A percentile compares a stretch with the other conserved stretches of the same genome.
Conservation (phyloP, 805 yeast species). For the Myxozyma lipomycoides region DNA sequence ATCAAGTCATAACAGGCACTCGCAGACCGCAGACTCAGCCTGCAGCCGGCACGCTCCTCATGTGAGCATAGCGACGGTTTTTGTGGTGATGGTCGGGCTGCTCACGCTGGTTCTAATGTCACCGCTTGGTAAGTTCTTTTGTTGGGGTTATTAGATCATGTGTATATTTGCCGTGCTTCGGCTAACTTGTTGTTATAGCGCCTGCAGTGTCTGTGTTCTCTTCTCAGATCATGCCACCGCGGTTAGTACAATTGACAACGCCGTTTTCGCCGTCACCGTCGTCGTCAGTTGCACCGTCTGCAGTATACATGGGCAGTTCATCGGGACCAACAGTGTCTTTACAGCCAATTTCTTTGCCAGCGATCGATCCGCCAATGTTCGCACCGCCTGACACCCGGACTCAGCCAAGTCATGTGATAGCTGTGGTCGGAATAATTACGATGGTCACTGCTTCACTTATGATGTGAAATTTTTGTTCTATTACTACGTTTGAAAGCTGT, state of each 20-base stretch:
- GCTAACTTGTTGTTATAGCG: no score
- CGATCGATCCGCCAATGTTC: constrained; percentile 23
- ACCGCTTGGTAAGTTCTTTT: neutral
- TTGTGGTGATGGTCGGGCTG: neutral
- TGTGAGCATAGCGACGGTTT: neutral
- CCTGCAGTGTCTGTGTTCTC: neutral
- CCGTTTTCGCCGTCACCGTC: neutral
- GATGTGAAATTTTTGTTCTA: constrained; percentile 20
- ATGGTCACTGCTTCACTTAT: constrained; percentile 22
- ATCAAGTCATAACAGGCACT: neutral
- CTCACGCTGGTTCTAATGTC: neutral
- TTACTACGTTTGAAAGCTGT: neutral
- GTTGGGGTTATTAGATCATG: no score
- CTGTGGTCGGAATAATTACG: constrained; percentile 24
- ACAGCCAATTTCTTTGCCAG: neutral
- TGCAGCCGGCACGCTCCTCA: no score
- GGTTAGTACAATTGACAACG: neutral
- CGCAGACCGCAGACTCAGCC: no score
- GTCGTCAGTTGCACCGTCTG: neutral
- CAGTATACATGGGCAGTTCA: neutral
- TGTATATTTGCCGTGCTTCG: no score
- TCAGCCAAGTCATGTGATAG: constrained; percentile 19
- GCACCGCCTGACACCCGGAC: constrained; percentile 25
- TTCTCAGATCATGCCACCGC: neutral
- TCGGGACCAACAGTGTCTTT: neutral